Conservation (phyloP, 2,329 filamentous ascomycete genomes). For the Trichoderma atrobrunneum region DNA sequence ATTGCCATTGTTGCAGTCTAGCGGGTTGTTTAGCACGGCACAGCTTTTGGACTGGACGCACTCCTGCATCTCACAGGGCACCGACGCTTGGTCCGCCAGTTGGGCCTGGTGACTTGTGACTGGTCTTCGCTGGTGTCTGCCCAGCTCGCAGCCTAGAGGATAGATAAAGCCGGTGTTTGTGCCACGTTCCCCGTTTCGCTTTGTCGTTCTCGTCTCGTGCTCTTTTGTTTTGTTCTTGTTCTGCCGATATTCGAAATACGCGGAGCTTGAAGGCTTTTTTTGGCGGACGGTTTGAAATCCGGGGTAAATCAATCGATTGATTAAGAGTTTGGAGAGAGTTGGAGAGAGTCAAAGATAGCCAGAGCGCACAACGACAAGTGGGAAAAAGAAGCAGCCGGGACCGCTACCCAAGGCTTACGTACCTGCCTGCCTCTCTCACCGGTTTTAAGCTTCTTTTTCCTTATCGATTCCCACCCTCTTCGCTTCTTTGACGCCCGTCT, state of each 20-base stretch:
- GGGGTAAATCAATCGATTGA: not conserved
- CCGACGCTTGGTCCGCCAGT: not conserved
- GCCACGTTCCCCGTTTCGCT: not conserved
- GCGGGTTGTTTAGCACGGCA: not conserved
- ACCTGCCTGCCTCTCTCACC: not conserved
- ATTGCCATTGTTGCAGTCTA: not conserved
- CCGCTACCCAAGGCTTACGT: not conserved
- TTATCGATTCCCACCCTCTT: conserved; percentile 1
- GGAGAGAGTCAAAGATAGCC: not conserved
- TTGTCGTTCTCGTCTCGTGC: not conserved
- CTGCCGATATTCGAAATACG: not conserved
- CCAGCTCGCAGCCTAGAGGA: not conserved
- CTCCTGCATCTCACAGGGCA: conserved; percentile 7
- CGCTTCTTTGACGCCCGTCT: not conserved
- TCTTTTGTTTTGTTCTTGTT: not conserved
- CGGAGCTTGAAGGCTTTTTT: not conserved
- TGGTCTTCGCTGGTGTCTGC: not conserved
- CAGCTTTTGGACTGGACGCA: not conserved
- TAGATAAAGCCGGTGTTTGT: not conserved
- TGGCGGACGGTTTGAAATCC: not conserved
- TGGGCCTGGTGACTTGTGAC: not conserved
- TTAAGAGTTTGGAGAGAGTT: not conserved
- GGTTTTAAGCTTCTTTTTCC: conserved; percentile 9
- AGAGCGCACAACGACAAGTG: not conserved
- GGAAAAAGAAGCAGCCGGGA: not conserved